phyloP scores from a whole-genome alignment of 2,329 filamentous ascomycete genomes.

The Aspergillus amoenus region DNA sequence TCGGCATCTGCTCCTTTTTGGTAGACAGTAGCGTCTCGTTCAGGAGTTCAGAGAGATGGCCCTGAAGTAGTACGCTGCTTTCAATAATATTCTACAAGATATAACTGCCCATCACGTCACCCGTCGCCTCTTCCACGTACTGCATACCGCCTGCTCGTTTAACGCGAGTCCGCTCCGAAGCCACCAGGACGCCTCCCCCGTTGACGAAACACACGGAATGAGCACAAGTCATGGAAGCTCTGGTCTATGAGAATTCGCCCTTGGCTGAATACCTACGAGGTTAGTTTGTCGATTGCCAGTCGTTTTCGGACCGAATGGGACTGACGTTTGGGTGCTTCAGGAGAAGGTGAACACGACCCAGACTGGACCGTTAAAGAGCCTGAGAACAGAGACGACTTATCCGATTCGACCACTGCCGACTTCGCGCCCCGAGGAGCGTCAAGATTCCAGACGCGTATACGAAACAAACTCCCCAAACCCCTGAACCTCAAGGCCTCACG shows the following conservation, averaged over 20 bases:
- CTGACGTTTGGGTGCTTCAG: conserved; percentile 30
- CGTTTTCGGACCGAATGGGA: not conserved
- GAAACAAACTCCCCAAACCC: conserved; percentile 50
- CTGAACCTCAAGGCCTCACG: conserved; percentile 38
- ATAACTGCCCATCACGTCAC: conserved; percentile 9
- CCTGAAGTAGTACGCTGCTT: conserved; percentile 12
- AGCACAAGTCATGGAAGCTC: conserved; percentile 69
- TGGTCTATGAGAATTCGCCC: conserved; percentile 83
- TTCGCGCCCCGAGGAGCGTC: conserved; percentile 54
- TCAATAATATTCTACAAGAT: not conserved
- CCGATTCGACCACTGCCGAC: conserved; percentile 30
- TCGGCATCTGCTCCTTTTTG: not conserved
- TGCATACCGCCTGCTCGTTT: not conserved
- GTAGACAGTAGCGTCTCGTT: not conserved
- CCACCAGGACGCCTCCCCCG: not conserved
- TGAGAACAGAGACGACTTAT: conserved; percentile 29
- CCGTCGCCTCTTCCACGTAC: not conserved
- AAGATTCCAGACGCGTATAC: conserved; percentile 49
- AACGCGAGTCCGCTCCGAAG: not conserved
- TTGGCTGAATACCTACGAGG: conserved; percentile 88
- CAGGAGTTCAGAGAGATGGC: conserved; percentile 17
- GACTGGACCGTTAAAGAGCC: conserved; percentile 37
- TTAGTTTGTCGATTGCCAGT: conserved; percentile 41
- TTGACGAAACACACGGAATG: conserved; percentile 29
- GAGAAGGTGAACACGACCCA: conserved; percentile 46